Base-by-base conservation (phyloP, 129 eudicot genomes). In the Arctium lappa region DNA sequence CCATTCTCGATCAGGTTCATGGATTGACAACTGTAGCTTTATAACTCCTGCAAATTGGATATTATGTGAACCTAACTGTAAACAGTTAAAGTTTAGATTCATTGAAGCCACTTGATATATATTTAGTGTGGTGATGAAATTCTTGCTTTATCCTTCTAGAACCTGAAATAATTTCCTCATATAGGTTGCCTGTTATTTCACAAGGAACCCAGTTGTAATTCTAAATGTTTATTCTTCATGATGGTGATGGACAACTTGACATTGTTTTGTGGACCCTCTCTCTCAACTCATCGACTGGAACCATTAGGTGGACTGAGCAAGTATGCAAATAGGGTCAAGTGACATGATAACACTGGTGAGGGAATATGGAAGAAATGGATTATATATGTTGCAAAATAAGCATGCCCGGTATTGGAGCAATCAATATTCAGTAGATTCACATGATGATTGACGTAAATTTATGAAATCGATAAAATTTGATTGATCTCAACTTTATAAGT, bases 41-140 rank as follows among this genome's bases (percentile, higher is more conserved):
- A 66, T 27, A 30, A 66, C 27, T 66, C 71, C 34, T 66, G 71
- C 33, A 66, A 27, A 66, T 66, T 2, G 1, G 4, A 8, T 29
- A 66, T 8, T 8, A 66, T 66, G 34, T 8, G 71, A 66, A 66
- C 13, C 34, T 27, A 66, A 66, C 34, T 66, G 71, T 66, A 29
- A 66, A 27, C 29, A 60, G 29, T 27, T 27, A 18, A 22, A 8
- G 34, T 27, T 65, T 65, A 22, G 31, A 65, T 18, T 8, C 33
- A 66, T 22, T 66, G 71, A 66, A 22, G 71, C 71, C 71, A 66
- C 71, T 66, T 66, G 71, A 66, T 66, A 65, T 65, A 65, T 66
- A 66, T 22, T 8, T 29, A 66, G 32, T 8, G 13, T 22, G 71
- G 71, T 18, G 71, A 65, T 65, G 30, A 8, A 65, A 65, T 27